These are phyloP conservation scores for Salix exigua DNA, from an alignment of 345 rosid species.

Conservation along the genomic window DNA sequence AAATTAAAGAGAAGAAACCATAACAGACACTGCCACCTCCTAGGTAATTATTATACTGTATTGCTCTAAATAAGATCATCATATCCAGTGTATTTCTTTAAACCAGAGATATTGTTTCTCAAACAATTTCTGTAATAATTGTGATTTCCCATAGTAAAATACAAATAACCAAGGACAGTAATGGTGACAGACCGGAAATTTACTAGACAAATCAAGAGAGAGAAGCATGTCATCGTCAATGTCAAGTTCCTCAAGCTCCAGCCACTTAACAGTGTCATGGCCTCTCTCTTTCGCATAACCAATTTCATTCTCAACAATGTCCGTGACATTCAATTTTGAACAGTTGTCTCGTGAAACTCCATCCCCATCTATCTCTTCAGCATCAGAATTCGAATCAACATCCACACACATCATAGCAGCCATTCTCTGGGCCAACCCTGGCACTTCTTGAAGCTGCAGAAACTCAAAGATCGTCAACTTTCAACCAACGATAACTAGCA, in stretches of 20 bases:
- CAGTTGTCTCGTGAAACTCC: constrained; percentile 17
- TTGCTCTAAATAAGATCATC: not conserved
- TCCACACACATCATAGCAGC: constrained; percentile 85
- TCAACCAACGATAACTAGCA: not conserved
- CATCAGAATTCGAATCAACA: constrained; percentile 30
- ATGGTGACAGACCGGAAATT: constrained; percentile 50
- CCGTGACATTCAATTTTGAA: constrained; percentile 38
- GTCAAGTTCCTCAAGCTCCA: constrained; percentile 79
- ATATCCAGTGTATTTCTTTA: not conserved
- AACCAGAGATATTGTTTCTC: not conserved
- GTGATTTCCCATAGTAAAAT: not conserved
- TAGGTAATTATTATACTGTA: not conserved
- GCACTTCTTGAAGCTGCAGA: constrained; percentile 73
- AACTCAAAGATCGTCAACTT: constrained; percentile 7
- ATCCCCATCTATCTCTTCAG: constrained; percentile 34
- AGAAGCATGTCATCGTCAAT: constrained; percentile 53
- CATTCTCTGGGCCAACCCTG: constrained; percentile 94
- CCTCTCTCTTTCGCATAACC: constrained; percentile 45
- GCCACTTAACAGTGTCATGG: constrained; percentile 56
- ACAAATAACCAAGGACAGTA: not conserved
- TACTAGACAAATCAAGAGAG: constrained; percentile 53
- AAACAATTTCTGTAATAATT: not conserved
- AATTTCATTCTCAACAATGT: constrained; percentile 49
- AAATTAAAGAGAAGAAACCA: not conserved
- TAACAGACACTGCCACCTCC: not conserved